phyloP scores from a whole-genome alignment of 768 basidiomycete genomes.

The Lyophyllum decastes region DNA sequence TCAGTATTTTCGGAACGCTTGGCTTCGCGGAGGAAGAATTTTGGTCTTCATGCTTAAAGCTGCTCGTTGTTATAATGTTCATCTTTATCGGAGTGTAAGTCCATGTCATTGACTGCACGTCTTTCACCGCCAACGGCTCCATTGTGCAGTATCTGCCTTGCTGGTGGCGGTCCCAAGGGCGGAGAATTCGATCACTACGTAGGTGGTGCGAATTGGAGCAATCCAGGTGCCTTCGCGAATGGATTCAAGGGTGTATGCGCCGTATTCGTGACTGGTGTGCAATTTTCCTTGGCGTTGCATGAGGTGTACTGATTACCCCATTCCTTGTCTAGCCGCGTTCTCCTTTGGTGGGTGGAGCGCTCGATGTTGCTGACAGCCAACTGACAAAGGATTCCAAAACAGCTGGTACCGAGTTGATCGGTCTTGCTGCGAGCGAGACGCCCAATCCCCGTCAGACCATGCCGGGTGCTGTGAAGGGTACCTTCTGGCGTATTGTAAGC shows the following conservation, averaged over 20 bases:
- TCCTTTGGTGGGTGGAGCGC: conserved; percentile 37
- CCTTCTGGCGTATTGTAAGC: conserved; percentile 48
- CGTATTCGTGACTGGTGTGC: conserved; percentile 43
- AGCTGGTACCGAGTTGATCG: conserved; percentile 50
- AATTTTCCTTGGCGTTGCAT: neutral
- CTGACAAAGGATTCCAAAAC: neutral
- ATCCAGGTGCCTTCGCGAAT: conserved; percentile 44
- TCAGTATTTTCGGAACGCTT: conserved; percentile 44
- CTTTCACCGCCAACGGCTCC: neutral
- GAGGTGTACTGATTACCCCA: neutral
- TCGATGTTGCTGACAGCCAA: no score
- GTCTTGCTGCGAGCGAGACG: conserved; percentile 47
- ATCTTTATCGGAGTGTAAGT: conserved; percentile 46
- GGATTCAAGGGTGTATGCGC: conserved; percentile 48
- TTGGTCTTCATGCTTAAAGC: conserved; percentile 52
- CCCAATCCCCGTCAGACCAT: conserved; percentile 45
- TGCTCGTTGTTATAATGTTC: conserved; percentile 46
- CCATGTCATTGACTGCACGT: neutral
- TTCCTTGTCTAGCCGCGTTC: conserved; percentile 32
- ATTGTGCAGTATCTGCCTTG: conserved; percentile 36
- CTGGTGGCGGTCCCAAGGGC: conserved; percentile 40
- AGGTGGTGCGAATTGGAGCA: conserved; percentile 36
- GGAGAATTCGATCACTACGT: conserved; percentile 37
- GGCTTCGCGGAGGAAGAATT: conserved; percentile 52
- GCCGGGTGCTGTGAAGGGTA: conserved; percentile 47